Percentiles rank a stretch among this genome's conserved stretches.
Conservation (phyloP, 2,329 filamentous ascomycete species). For the Westerdykella aurantiaca region DNA sequence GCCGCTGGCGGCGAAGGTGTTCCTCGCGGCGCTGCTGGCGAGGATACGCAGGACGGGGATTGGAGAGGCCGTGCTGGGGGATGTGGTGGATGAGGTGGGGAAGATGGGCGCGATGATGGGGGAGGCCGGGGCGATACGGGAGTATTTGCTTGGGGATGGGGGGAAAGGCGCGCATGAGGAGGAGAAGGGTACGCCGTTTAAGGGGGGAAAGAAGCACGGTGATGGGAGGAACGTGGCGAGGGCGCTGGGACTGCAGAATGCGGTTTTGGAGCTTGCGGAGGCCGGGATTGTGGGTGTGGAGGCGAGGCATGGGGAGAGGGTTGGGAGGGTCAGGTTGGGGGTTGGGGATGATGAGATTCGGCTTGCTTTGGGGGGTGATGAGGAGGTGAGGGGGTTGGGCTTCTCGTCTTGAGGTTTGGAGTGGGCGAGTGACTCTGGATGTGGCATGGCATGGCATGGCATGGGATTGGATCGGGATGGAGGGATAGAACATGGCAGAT, state of each 20-base stretch:
- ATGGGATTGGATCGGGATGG: no score
- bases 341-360: constrained; percentile 89
- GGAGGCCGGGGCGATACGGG: constrained; percentile 52
- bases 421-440: neutral
- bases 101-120: constrained; percentile 58
- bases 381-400: constrained; percentile 75
- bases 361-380: constrained; percentile 81
- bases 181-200: neutral
- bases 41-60: constrained; percentile 77
- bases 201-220: constrained; percentile 17
- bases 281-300: constrained; percentile 86
- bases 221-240: constrained; percentile 41
- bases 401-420: constrained; percentile 35
- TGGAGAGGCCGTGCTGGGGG: constrained; percentile 79
- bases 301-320: constrained; percentile 68
- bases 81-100: constrained; percentile 81
- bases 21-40: constrained; percentile 75
- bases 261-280: constrained; percentile 76
- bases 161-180: constrained; percentile 2
- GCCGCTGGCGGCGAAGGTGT: constrained; percentile 74
- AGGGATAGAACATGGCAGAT: no score
- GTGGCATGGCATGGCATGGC: neutral
- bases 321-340: constrained; percentile 77
- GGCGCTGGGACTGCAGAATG: constrained; percentile 56
- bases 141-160: constrained; percentile 48